Evolutionary conservation across 306 rosid genomes (phyloP).

Genomic region (Trichosanthes cucumerina): DNA sequence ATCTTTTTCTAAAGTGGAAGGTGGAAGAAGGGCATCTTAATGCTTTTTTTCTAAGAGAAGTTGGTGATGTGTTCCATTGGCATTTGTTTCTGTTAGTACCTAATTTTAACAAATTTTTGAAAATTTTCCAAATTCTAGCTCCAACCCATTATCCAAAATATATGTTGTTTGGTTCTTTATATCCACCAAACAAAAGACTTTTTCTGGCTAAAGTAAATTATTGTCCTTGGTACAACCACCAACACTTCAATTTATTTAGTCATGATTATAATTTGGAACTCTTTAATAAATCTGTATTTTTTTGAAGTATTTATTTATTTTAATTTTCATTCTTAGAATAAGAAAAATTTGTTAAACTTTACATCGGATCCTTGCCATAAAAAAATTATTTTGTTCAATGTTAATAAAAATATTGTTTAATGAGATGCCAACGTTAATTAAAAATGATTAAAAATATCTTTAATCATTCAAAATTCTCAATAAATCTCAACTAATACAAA

Average conservation of each 20-base stretch:
- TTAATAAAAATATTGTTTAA: no score
- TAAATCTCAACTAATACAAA: no score
- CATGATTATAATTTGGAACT: background rate
- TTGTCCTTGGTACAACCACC: constrained; percentile 1
- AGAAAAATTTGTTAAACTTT: no score
- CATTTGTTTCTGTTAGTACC: background rate
- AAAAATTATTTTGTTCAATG: no score
- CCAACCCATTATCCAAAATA: background rate
- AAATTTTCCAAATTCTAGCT: background rate
- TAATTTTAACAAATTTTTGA: background rate
- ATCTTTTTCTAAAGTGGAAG: background rate
- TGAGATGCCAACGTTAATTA: background rate
- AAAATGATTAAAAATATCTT: no score
- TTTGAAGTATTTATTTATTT: no score
- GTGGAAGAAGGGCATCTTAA: background rate
- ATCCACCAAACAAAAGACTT: background rate
- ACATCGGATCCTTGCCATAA: background rate
- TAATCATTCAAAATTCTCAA: no score
- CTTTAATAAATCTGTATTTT: background rate
- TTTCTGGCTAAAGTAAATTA: background rate
- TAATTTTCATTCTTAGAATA: background rate
- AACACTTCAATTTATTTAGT: background rate
- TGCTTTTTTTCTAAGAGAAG: background rate
- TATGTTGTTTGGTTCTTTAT: background rate
- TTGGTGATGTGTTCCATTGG: background rate